phyloP scores from a whole-genome alignment of 306 rosid genomes.

The Medicago lupulina region DNA sequence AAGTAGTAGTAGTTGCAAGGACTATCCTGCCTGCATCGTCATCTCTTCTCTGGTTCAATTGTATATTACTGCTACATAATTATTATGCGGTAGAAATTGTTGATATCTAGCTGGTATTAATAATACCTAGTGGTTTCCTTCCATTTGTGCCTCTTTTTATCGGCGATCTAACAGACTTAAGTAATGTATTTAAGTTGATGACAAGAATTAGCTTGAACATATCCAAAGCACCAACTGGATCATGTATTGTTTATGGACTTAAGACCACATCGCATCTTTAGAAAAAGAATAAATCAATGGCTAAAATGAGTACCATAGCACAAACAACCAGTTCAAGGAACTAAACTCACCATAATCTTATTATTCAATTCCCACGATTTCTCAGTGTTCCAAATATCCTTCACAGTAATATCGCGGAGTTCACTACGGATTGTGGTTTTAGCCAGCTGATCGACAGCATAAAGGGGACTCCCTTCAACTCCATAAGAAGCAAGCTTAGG shows the following conservation, averaged over 20 bases:
- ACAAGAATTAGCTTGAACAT: neutral
- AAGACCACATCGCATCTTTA: constrained; percentile 19
- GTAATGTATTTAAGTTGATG: constrained; percentile 4
- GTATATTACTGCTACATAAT: neutral
- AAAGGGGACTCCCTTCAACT: constrained; percentile 73
- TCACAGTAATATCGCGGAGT: constrained; percentile 95
- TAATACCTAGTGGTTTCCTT: constrained; percentile 1
- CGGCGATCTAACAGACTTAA: neutral
- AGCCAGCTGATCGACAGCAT: constrained; percentile 91
- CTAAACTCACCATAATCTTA: constrained; percentile 78
- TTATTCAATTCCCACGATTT: too few species aligned
- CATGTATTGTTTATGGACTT: constrained; percentile 8
- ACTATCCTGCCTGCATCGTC: neutral
- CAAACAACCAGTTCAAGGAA: constrained; percentile 18
- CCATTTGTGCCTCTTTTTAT: constrained; percentile 8
- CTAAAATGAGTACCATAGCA: constrained; percentile 7
- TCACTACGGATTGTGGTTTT: constrained; percentile 97
- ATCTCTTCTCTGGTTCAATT: neutral
- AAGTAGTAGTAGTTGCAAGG: neutral
- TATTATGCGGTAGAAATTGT: neutral
- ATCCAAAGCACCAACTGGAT: constrained; percentile 5
- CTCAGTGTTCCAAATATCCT: neutral
- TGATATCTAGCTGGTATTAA: neutral
- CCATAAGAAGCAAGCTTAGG: constrained; percentile 94
- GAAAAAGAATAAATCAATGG: constrained; percentile 11